Percentiles rank a stretch among this genome's conserved stretches.
phyloP scores from a whole-genome alignment of 2,329 filamentous ascomycete genomes.

The Monascus ruber region DNA sequence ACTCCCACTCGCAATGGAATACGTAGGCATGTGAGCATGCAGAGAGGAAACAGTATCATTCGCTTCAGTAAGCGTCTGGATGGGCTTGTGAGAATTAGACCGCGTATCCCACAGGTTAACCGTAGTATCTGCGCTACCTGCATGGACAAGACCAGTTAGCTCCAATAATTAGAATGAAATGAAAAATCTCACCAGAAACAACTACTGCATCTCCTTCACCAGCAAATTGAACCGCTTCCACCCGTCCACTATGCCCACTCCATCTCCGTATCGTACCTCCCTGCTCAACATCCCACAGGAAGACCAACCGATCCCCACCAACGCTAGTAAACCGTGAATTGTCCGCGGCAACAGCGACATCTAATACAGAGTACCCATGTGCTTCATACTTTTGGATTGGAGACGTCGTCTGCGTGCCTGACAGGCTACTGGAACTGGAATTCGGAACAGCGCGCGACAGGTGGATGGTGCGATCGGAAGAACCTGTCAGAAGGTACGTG shows the following conservation, averaged over 20 bases:
- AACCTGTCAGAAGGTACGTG: constrained; percentile 74
- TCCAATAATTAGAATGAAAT: not conserved
- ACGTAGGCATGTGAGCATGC: constrained; percentile 26
- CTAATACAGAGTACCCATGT: constrained; percentile 86
- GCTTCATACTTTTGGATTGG: constrained; percentile 82
- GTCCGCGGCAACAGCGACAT: constrained; percentile 58
- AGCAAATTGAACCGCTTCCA: constrained; percentile 71
- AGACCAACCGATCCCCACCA: constrained; percentile 82
- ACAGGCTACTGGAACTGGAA: constrained; percentile 23
- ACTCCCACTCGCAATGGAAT: constrained; percentile 57
- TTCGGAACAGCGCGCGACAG: constrained; percentile 58
- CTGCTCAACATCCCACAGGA: constrained; percentile 85
- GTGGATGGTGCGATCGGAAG: constrained; percentile 70
- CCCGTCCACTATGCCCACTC: constrained; percentile 55
- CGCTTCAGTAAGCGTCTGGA: constrained; percentile 31
- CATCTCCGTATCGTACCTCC: constrained; percentile 69
- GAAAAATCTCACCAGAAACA: constrained; percentile 45
- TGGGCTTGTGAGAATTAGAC: constrained; percentile 29
- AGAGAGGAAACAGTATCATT: constrained; percentile 31
- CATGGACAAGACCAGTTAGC: not conserved
- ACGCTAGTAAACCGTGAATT: constrained; percentile 80
- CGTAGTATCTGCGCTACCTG: constrained; percentile 33
- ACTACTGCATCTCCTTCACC: constrained; percentile 65
- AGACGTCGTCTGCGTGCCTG: constrained; percentile 23
- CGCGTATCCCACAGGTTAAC: constrained; percentile 33